Base-by-base conservation (phyloP, 345 rosid genomes). In the Reutealis trisperma region DNA sequence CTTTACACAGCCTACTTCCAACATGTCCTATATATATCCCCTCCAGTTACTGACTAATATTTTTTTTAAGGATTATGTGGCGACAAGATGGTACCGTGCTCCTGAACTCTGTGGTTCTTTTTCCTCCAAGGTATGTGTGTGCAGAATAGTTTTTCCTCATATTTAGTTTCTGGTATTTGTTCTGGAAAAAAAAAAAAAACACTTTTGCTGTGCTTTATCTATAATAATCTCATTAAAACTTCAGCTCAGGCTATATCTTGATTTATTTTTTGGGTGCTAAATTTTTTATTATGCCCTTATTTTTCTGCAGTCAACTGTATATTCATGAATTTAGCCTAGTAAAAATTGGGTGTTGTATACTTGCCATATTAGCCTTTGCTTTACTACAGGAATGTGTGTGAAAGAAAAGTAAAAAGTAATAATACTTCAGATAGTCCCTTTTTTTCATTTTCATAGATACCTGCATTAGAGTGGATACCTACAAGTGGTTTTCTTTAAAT, bases 81-180 rank as follows among this genome's bases (percentile, higher is more conserved):
- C 99, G 60, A 96, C 99, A 74, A 87, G 98, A 84, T 96, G 99
- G 99, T 96, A 96, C 74, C 97, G 98, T 82, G 99, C 99, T 80
- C 98, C 99, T 52, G 99, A 96, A 84, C 96, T 96, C 64, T 96
- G 99, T 75, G 97, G 99, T 80, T 93, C 92, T 47, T 96, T 96
- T 80, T 96, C 83, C 80, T 93, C 98, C 78, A 96, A 91, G 84
- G 99, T 92, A 86, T 79, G 80, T 73, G 18, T 37, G 57, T 80
- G 66, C 19, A 11, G 6, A 78, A 49, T 45, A 16, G 67, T 1
- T 70, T 34, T 71, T 19, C 69, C 47, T 8, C 21, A 21, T 64
- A 8, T 55, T 54, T 27, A 14, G 21, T 51, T 71, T 49, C 16
- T 13, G 27, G 19, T 30, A 63, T 47, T 6, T 30, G 8, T 73